These are phyloP conservation scores for Solanum pimpinellifolium DNA, from an alignment of 257 asterid genomes.

Conservation along the genomic window DNA sequence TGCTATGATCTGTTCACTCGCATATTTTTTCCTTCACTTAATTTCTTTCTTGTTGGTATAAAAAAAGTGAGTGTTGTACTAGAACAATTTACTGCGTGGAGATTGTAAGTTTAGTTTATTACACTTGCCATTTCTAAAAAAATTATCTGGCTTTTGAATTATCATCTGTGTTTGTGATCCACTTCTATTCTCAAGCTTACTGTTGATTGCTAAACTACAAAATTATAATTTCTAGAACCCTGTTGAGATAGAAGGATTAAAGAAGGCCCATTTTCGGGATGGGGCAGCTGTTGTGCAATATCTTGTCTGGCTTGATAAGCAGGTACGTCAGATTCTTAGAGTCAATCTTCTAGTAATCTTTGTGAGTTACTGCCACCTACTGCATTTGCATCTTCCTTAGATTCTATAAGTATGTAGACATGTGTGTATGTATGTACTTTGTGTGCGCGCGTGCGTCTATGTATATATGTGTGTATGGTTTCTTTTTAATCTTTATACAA, in stretches of 20 bases:
- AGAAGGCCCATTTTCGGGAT: slow-evolving; percentile 86
- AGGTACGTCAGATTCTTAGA: slow-evolving; percentile 26
- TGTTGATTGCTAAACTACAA: slow-evolving; percentile 2
- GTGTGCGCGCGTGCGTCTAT: not conserved
- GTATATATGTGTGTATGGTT: not conserved
- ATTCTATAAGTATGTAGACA: not conserved
- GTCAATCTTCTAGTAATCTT: not conserved
- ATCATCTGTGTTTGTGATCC: not conserved
- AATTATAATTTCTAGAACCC: slow-evolving; percentile 48
- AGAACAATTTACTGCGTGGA: not conserved
- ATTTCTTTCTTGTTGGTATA: not conserved
- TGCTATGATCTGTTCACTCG: not conserved
- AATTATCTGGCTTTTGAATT: not conserved
- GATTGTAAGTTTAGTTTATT: not conserved
- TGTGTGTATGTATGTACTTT: not conserved
- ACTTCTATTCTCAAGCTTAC: not conserved
- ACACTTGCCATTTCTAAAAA: not conserved
- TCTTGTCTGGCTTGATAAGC: slow-evolving; percentile 83
- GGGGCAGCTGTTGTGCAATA: slow-evolving; percentile 97
- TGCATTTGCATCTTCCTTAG: not conserved
- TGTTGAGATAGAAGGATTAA: slow-evolving; percentile 85
- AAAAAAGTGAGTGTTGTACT: not conserved
- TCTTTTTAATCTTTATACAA: not conserved
- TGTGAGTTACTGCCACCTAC: not conserved
- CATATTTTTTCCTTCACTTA: not conserved